Evolutionary conservation across 73 alveolate species (phyloP), one percentile per base, ranked within the genome.

Genomic region (Uronychia binucleata): DNA sequence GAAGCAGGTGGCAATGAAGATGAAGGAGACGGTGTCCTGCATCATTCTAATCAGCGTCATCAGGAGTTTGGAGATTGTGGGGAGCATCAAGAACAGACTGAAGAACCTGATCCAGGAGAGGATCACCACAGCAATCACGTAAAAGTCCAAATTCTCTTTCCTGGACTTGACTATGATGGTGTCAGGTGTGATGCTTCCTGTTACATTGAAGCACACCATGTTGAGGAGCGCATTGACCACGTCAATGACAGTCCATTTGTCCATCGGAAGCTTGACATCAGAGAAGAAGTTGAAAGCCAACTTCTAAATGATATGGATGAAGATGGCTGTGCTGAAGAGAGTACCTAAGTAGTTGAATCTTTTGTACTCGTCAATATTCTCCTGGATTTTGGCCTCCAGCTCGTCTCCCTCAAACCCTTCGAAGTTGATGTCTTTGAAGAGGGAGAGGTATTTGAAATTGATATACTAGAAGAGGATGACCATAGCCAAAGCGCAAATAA

Each of bases 191-290:
- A 35, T 77, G 25, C 31, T 77, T 1, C 91, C 91, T 32, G 77
- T 85, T 11, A 85, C 86, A 58, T 85, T 85, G 81, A 85, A 85
- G 86, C 86, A 76, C 8, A 85, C 76, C 34, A 85, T 85, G 75
- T 85, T 85, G 30, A 75, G 77, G 31, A 85, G 28, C 8, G 91
- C 76, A 58, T 79, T 75, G 8, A 87, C 29, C 30, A 87, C 31
- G 77, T 87, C 93, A 35, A 87, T 87, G 30, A 74, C 28, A 13
- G 93, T 59, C 93, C 93, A 87, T 31, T 80, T 80, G 34, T 87
- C 93, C 1, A 87, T 29, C 59, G 86, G 88, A 76, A 87, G 67
- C 77, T 87, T 87, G 30, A 87, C 84, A n/a, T 87, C 89, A 13
- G 80, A 80, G 77, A 78, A 87, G 28, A 79, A 13, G 33, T 80